Evolutionary conservation across 164 flowering plant species (phyloP), one percentile per base, ranked within the genome.

Genomic region (Malania oleifera): DNA sequence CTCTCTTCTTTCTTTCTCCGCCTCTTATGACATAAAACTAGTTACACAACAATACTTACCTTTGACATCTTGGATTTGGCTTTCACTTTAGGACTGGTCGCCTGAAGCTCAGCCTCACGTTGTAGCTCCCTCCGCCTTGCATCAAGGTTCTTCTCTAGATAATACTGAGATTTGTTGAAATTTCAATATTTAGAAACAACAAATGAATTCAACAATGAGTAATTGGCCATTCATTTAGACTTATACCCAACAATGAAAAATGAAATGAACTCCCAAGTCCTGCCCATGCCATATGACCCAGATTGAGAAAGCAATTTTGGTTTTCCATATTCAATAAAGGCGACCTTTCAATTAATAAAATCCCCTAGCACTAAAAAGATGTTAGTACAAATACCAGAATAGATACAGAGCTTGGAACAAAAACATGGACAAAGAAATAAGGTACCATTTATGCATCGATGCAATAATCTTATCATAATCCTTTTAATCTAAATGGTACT

Each of bases 51-150:
- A 26, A 53, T n/a, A 41, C 23, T 28, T 69, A 87, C 99, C 89
- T 93, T 93, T 5, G 99, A 86, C 97, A 93, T 84, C 78, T 93
- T 93, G 57, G 99, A 87, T 77, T 93, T 93, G 46, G 97, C 90
- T 71, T 93, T 93, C 12, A 76, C 65, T 76, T 93, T 93, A 2
- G 98, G 90, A 52, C 95, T 87, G 77, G 84, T 90, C 40, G 80
- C 98, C 41, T 93, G 95, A 3, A 93, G 80, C 73, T 86, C 96
- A 17, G 86, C 99, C 76, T 93, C 99, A 2, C 99, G 88, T 70
- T 87, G 91, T 10, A 84, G 82, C 62, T 70, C 95, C 64, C 66
- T 80, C 35, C 57, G 73, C 56, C 97, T 73, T 14, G 97, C 99
- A 34, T 90, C 97, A 25, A 93, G 82, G 71, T 93, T 93, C 72